Base-by-base conservation (phyloP, 208 protist genomes). In the Trypanosoma cruzi region DNA sequence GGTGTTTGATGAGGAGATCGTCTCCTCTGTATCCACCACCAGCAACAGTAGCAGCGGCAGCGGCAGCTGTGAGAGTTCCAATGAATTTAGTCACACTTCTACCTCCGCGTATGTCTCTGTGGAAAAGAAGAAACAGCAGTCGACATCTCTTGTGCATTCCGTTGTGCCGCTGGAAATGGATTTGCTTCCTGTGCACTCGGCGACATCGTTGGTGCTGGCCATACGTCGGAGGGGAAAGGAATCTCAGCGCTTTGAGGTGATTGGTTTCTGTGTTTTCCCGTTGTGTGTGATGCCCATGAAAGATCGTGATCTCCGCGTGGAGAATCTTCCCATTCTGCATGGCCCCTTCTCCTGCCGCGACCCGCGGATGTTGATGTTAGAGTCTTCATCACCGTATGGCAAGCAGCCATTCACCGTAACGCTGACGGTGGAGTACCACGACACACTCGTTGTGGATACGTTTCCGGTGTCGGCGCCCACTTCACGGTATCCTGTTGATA, bases 231-330 rank as follows among this genome's bases (percentile, higher is more conserved):
- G 80, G 14, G 64, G 65, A 11, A 61, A 70, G 20, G 81, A 71
- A 7, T 65, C 78, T 37, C 40, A 58, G 8, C 29, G 56, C 13
- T 88, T 85, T 68, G 65, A 81, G 24, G 88, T 96, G 11, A 57
- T 93, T 37, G 91, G 91, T 58, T 94, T 93, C 78, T 89, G 86
- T 56, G 91, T 96, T 53, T 84, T 96, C 65, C 91, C 91, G 26
- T 77, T 96, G 26, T 96, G 88, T 72, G 80, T 96, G 66, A 84
- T 96, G 85, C 88, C 88, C 40, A 88, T 96, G 88, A 74, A 89
- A 62, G 81, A 96, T 66, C 76, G 86, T 44, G 87, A 94, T 66
- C 68, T 96, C 1, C 88, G 80, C 24, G 84, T 94, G 11, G 88
- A 94, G 73, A 85, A 94, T 65, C 67, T 96, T 32, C 91, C 91